These are phyloP conservation scores for Quercus tomentella DNA, from an alignment of 331 rosid genomes.

Conservation along the genomic window DNA sequence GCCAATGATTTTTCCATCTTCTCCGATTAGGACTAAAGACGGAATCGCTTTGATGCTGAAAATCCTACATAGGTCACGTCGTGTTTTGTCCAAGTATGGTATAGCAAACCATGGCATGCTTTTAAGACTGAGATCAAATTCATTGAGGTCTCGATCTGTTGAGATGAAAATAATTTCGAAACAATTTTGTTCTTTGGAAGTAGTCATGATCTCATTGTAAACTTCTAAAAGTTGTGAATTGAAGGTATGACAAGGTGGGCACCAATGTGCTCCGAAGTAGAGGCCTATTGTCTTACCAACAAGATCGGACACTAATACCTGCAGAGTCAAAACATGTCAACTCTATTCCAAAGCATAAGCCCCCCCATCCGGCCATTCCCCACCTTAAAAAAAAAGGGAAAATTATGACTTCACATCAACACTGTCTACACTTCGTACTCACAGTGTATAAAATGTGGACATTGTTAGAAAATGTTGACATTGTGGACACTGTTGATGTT, in stretches of 20 bases:
- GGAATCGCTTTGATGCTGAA: conserved; percentile 71
- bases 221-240: conserved; percentile 57
- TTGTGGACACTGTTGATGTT: no score
- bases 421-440: no score
- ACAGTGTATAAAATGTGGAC: no score
- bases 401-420: no score
- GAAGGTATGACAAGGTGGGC: conserved; percentile 84
- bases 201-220: conserved; percentile 49
- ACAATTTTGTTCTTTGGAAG: conserved; percentile 16
- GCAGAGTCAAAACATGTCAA: conserved; percentile 8
- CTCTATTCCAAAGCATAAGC: neutral
- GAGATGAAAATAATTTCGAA: conserved; percentile 74
- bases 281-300: conserved; percentile 80
- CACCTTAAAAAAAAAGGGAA: no score
- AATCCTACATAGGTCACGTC: conserved; percentile 75
- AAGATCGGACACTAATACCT: conserved; percentile 57
- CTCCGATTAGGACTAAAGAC: conserved; percentile 65
- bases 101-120: conserved; percentile 88
- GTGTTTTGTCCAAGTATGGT: conserved; percentile 65
- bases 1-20: conserved; percentile 58
- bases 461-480: no score
- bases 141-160: conserved; percentile 67
- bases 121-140: conserved; percentile 49
- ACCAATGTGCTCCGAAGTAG: conserved; percentile 82
- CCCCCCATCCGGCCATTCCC: no score